Conservation (phyloP, 768 basidiomycete genomes). For the Termitomyces sp. region DNA sequence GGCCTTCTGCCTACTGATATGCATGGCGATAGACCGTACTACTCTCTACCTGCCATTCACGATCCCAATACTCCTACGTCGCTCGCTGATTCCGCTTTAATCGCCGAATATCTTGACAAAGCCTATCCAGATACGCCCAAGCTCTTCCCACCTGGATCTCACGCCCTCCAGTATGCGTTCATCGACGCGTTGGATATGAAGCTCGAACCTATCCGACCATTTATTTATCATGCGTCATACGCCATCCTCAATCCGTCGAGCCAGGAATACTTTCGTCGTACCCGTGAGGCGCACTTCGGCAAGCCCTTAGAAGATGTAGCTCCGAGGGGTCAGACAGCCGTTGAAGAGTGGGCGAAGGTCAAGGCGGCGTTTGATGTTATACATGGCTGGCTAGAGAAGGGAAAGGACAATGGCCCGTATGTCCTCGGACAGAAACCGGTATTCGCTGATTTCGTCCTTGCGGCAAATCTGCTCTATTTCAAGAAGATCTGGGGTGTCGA, state of each 20-base stretch:
- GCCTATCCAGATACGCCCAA: slow-evolving; percentile 29
- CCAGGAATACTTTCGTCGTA: slow-evolving; percentile 31
- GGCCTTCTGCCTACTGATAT: slow-evolving; percentile 24
- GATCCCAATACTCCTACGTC: slow-evolving; percentile 29
- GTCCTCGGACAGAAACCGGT: slow-evolving; percentile 29
- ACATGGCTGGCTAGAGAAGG: slow-evolving; percentile 23
- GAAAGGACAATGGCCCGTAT: slow-evolving; percentile 21
- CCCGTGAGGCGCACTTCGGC: slow-evolving; percentile 27
- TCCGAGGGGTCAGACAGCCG: slow-evolving; percentile 23
- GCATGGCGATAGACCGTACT: slow-evolving; percentile 25
- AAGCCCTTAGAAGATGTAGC: slow-evolving; percentile 28
- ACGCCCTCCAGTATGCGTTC: slow-evolving; percentile 15
- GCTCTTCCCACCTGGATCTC: slow-evolving; percentile 17
- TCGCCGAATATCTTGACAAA: slow-evolving; percentile 41
- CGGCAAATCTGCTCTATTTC: slow-evolving; percentile 21
- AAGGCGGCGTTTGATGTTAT: slow-evolving; percentile 24
- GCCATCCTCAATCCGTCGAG: slow-evolving; percentile 27
- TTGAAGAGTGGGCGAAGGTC: slow-evolving; percentile 31
- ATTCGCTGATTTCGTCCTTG: slow-evolving; percentile 37
- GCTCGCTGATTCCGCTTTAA: slow-evolving; percentile 34
- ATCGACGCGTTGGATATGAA: slow-evolving; percentile 11
- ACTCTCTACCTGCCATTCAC: slow-evolving; percentile 36
- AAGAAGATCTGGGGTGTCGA: slow-evolving; percentile 29
- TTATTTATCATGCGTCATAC: slow-evolving; percentile 17
- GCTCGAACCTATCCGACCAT: slow-evolving; percentile 8